Base-by-base conservation (phyloP, 2,329 filamentous ascomycete genomes). In the Fusarium sambucinum region DNA sequence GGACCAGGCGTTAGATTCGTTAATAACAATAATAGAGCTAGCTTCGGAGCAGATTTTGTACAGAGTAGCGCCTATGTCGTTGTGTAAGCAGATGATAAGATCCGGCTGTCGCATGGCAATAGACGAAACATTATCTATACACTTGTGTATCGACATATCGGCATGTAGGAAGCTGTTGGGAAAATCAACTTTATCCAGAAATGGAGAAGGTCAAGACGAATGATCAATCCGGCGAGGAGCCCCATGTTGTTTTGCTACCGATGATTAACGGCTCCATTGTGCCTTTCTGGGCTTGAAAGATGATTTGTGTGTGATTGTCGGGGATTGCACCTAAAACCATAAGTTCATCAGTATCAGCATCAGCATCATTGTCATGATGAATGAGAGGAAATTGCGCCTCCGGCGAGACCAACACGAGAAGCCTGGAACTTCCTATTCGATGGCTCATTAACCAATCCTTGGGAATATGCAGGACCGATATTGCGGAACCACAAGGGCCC, bases 341-440 rank as follows among this genome's bases (percentile, higher is more conserved):
- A 58, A 54, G 69, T 66, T 66, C 66, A 62, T 52, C 66, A 29
- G 19, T 11, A 58, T 56, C 40, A 29, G 19, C 14, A 58, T 56
- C 40, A 47, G 29, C n/a, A 38, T 19, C 35, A 19, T 19, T 21
- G 19, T 38, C 55, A 51, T 47, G 29, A 46, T 38, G 16, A 30
- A 62, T 16, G 57, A 38, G 33, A 40, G 69, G 72, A 74, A 66
- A 74, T 74, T 74, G 55, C 67, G 67, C 42, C 42, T 52, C 42
- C 52, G 61, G 60, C 29, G 41, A 60, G 44, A 30, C 55, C 58
- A 55, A 58, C 46, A 54, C 45, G 37, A 54, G 59, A 57, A 51
- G 54, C 44, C 45, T 55, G 38, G 53, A 35, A 62, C 66, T 68
- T 45, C 68, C 61, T 66, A 73, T 73, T 64, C 32, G 66, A 63